These are phyloP conservation scores for Metschnikowia cubensis DNA, from an alignment of 805 yeast species.

Conservation along the genomic window DNA sequence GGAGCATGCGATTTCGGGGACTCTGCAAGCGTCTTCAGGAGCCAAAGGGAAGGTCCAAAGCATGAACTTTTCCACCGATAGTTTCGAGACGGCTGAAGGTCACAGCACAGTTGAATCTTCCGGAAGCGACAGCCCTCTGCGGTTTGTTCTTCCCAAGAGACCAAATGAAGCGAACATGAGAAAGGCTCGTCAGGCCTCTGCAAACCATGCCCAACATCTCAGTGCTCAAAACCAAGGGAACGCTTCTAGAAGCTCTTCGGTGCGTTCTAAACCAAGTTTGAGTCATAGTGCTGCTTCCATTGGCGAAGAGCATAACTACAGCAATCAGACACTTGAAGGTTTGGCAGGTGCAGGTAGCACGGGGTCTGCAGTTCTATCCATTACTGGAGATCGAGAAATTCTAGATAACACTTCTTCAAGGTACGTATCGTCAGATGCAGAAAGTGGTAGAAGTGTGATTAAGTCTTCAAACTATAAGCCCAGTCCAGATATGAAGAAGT, in stretches of 20 bases:
- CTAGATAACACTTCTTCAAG: slow-evolving; percentile 1
- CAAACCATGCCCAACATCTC: slow-evolving; percentile 3
- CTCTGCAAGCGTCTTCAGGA: neutral
- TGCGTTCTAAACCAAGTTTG: neutral
- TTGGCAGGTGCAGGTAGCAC: neutral
- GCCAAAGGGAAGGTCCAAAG: neutral
- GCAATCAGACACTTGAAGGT: neutral
- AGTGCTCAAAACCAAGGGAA: neutral
- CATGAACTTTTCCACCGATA: slow-evolving; percentile 9
- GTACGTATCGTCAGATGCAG: neutral
- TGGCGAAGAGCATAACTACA: neutral
- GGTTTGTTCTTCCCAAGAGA: slow-evolving; percentile 14
- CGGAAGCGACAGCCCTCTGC: neutral
- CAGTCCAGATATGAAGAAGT: neutral
- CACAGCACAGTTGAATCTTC: neutral
- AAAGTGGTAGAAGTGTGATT: neutral
- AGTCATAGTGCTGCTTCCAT: neutral
- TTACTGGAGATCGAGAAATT: too few relatives aligned
- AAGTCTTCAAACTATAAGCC: neutral
- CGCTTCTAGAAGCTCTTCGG: neutral
- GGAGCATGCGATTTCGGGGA: neutral
- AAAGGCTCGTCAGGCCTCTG: slow-evolving; percentile 15
- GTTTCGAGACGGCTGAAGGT: slow-evolving; percentile 17
- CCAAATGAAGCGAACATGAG: slow-evolving; percentile 14
- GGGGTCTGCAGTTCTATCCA: neutral